Percentiles rank a stretch among this genome's conserved stretches.
Evolutionary conservation across 2,329 filamentous ascomycete species (phyloP).

Genomic region (Ceratocystis ficicola): DNA sequence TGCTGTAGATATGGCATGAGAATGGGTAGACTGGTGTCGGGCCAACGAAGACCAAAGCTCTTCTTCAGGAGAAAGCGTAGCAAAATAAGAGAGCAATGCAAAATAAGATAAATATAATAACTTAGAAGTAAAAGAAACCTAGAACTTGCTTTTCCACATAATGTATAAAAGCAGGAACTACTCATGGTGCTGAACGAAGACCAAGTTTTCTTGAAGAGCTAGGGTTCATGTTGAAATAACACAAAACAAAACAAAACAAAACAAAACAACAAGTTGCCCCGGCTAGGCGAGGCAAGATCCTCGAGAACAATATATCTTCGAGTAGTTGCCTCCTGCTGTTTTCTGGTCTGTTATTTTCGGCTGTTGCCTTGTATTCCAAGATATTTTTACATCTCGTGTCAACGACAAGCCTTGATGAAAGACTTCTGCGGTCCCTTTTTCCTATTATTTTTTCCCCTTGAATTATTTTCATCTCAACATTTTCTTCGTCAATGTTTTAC

Average conservation of each 20-base stretch:
- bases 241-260: conserved; percentile 7
- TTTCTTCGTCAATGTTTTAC: background rate
- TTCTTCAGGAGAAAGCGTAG: background rate
- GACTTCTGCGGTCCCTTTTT: background rate
- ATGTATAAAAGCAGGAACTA: too few species aligned
- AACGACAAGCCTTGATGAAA: too few species aligned
- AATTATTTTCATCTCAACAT: background rate
- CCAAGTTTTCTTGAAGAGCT: too few species aligned
- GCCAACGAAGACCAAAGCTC: background rate
- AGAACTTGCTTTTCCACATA: too few species aligned
- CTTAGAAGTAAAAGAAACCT: background rate
- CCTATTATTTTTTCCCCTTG: conserved; percentile 1
- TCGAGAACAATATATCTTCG: background rate
- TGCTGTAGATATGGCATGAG: conserved; percentile 9
- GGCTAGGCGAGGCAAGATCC: background rate
- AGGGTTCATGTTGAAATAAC: background rate
- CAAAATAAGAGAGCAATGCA: background rate
- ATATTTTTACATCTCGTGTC: background rate
- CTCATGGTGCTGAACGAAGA: too few species aligned
- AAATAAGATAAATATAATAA: background rate
- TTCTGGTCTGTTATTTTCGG: background rate
- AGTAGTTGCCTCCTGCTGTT: background rate
- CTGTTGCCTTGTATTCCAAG: background rate
- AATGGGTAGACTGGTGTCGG: background rate
- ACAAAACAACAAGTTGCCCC: background rate